Evolutionary conservation across 495 filamentous ascomycete species (phyloP).

Genomic region (Neurospora sp.): DNA sequence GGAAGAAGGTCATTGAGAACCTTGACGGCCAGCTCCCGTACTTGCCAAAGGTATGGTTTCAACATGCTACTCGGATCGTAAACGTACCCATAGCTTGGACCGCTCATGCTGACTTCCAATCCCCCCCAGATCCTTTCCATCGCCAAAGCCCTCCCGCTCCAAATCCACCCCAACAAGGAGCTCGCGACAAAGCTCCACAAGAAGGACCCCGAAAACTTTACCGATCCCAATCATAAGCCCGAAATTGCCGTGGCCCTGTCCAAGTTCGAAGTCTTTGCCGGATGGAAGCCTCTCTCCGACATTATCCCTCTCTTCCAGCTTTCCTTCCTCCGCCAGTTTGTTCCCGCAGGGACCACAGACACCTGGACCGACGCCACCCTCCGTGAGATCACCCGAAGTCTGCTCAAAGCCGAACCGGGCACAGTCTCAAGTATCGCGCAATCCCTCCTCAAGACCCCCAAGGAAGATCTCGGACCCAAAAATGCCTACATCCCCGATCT

Average conservation of each 20-base stretch:
- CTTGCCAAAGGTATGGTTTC: conserved; percentile 51
- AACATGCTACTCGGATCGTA: not conserved
- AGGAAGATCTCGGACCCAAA: conserved; percentile 19
- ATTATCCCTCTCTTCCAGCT: conserved; percentile 48
- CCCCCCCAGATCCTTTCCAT: conserved; percentile 56
- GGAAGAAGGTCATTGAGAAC: conserved; percentile 49
- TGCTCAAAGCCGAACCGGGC: conserved; percentile 45
- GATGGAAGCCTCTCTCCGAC: conserved; percentile 56
- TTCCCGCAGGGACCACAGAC: conserved; percentile 26
- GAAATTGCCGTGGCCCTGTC: conserved; percentile 69
- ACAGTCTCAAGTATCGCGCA: conserved; percentile 40
- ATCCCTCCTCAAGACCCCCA: conserved; percentile 37
- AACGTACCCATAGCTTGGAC: not conserved
- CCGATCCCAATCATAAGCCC: conserved; percentile 71
- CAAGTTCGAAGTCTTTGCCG: conserved; percentile 71
- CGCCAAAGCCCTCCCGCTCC: conserved; percentile 67
- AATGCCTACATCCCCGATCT: conserved; percentile 48
- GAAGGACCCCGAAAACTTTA: conserved; percentile 53
- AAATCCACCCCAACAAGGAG: conserved; percentile 64
- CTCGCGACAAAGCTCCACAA: conserved; percentile 54
- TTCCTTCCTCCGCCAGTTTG: conserved; percentile 39
- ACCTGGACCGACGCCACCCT: conserved; percentile 50
- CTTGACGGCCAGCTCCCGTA: conserved; percentile 61
- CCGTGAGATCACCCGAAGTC: conserved; percentile 43
- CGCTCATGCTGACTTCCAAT: not conserved